Conservation (phyloP, 2,329 filamentous ascomycete species). For the Arthrobotrys iridis region DNA sequence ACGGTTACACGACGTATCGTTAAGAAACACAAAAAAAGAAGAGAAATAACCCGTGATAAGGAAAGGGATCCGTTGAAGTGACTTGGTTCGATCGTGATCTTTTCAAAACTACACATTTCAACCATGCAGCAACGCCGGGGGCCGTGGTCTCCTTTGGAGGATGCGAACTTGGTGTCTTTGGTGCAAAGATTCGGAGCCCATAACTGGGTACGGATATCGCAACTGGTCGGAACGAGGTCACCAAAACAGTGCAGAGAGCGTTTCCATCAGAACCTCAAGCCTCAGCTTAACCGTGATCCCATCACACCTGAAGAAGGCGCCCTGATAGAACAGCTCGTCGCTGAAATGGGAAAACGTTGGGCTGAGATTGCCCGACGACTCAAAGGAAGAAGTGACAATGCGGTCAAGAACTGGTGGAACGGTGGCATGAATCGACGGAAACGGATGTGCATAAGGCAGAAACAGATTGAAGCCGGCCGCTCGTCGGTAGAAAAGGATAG, state of each 20-base stretch:
- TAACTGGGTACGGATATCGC: constrained; percentile 90
- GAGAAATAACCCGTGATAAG: background rate
- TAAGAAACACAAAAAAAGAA: constrained; percentile 6
- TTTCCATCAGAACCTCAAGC: constrained; percentile 92
- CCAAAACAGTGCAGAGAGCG: constrained; percentile 96
- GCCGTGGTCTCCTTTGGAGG: constrained; percentile 84
- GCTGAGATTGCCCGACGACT: constrained; percentile 88
- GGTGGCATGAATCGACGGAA: constrained; percentile 84
- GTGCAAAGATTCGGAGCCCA: constrained; percentile 77
- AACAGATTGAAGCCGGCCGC: constrained; percentile 54
- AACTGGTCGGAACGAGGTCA: constrained; percentile 77
- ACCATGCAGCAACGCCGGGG: constrained; percentile 71
- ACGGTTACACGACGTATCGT: constrained; percentile 31
- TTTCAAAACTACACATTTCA: background rate
- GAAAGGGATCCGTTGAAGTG: background rate
- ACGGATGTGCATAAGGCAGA: constrained; percentile 62
- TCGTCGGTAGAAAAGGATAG: constrained; percentile 55
- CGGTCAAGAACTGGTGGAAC: constrained; percentile 99
- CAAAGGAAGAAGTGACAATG: constrained; percentile 88
- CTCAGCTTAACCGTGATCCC: constrained; percentile 75
- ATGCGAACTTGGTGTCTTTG: constrained; percentile 74
- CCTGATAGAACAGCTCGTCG: constrained; percentile 79
- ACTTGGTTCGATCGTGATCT: background rate
- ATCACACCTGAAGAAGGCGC: constrained; percentile 76
- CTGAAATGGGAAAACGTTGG: constrained; percentile 85